These are phyloP conservation scores for Fusarium vanettenii DNA, from an alignment of 2,329 filamentous ascomycete species.

Conservation along the genomic window DNA sequence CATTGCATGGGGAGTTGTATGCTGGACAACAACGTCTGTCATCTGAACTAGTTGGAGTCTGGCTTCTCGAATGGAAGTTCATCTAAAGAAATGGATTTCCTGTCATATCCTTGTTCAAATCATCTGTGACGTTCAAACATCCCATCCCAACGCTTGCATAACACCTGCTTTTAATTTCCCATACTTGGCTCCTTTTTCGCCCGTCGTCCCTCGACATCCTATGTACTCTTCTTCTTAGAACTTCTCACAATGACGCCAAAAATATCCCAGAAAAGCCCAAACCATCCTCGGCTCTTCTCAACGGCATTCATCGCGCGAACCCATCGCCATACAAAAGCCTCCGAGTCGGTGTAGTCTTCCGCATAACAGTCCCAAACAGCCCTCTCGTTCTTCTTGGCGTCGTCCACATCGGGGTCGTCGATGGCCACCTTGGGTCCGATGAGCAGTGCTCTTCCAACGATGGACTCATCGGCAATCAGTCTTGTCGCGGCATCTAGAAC, in stretches of 20 bases:
- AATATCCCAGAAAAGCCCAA: slow-evolving; percentile 8
- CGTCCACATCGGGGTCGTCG: not conserved
- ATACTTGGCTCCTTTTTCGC: not conserved
- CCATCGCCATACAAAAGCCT: slow-evolving; percentile 10
- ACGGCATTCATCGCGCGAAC: slow-evolving; percentile 3
- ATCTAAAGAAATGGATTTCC: not conserved
- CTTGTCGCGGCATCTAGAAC: slow-evolving; percentile 8
- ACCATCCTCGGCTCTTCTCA: slow-evolving; percentile 2
- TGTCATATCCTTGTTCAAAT: not conserved
- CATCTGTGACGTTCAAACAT: not conserved
- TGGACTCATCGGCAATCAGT: slow-evolving; percentile 3
- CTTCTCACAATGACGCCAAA: not conserved
- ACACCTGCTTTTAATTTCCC: not conserved
- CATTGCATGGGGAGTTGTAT: not conserved
- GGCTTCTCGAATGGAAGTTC: not conserved
- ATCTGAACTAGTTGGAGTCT: not conserved
- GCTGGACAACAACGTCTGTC: no score
- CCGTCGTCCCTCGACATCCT: not conserved
- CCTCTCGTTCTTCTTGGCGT: not conserved
- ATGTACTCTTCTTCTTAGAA: not conserved
- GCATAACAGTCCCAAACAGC: slow-evolving; percentile 15
- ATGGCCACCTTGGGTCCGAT: slow-evolving; percentile 4
- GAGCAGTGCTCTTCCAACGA: slow-evolving; percentile 6
- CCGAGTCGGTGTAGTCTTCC: slow-evolving; percentile 2
- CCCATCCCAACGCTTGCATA: not conserved